Percentiles rank a stretch among this genome's conserved stretches.
phyloP scores from a whole-genome alignment of 2,329 filamentous ascomycete genomes.

The Fusarium circinatum region DNA sequence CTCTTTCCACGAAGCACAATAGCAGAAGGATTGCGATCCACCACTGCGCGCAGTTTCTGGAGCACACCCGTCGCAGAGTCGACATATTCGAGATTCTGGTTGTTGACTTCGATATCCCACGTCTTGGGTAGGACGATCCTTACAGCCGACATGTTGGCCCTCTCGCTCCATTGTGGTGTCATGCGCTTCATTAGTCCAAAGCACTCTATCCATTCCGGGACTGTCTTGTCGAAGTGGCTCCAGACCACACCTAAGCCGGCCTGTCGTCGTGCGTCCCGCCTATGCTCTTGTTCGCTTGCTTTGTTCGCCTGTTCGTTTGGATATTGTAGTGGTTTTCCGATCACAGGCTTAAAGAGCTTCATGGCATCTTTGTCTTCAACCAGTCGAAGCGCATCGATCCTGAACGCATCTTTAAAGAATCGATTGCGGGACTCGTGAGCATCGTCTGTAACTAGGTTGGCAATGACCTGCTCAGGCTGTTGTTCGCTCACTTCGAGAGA shows the following conservation, averaged over 20 bases:
- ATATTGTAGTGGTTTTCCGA: conserved; percentile 44
- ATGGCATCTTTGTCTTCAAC: conserved; percentile 30
- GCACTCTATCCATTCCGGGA: conserved; percentile 54
- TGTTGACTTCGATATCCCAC: conserved; percentile 49
- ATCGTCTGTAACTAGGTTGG: conserved; percentile 24
- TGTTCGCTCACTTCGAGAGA: conserved; percentile 4
- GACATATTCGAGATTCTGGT: conserved; percentile 48
- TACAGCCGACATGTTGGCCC: conserved; percentile 50
- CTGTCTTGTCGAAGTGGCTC: conserved; percentile 40
- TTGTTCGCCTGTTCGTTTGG: conserved; percentile 40
- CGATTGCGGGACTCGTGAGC: conserved; percentile 38
- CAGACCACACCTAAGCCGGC: conserved; percentile 50
- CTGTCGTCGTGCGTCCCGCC: conserved; percentile 49
- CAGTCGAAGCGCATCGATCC: conserved; percentile 28
- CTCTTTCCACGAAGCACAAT: conserved; percentile 49
- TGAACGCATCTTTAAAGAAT: conserved; percentile 46
- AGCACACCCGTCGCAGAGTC: conserved; percentile 49
- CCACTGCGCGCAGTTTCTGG: conserved; percentile 47
- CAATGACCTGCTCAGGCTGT: conserved; percentile 12
- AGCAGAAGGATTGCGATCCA: conserved; percentile 48
- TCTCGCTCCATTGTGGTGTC: conserved; percentile 49
- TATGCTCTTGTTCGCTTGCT: conserved; percentile 35
- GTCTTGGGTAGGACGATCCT: conserved; percentile 50
- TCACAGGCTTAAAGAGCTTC: conserved; percentile 43
- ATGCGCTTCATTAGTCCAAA: conserved; percentile 52